Base-by-base conservation (phyloP, 306 rosid species). In the Vicia villosa region DNA sequence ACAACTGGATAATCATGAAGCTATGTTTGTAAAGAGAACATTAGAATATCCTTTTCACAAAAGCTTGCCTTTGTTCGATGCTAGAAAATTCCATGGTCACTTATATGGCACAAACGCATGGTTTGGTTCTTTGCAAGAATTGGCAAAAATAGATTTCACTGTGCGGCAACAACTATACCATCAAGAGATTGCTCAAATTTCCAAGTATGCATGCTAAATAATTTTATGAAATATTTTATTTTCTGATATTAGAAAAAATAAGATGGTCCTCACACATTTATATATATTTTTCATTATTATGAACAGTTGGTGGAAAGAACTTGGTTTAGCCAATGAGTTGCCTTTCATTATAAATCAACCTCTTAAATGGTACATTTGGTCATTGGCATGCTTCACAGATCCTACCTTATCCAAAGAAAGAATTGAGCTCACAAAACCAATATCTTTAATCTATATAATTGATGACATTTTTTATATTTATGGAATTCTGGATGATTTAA, bases 401-500 rank as follows among this genome's bases (percentile, higher is more conserved):
- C 89, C 86, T 20, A 56, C 13, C 38, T 61, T 74, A 16, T 76
- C 93, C 16, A 73, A 85, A 51, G 78, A 85, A 76, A 87, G 96
- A 68, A 4, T 91, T 74, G 88, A 85, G 65, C 88, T 91, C 38
- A 81, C 93, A 70, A 88, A 91, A 63, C 68, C 89, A 54, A 82
- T 91, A 38, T 73, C 96, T 30, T 74, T 91, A 54, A 65, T 91
- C 47, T 88, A 86, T 52, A 41, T 91, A 30, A 67, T 91, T 1
- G 96, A 91, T 65, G 97, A 91, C 51, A 77, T 85, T 66, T 91
- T 76, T 16, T 91, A 91, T 68, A 73, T 88, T 3, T 86, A 85
- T 49, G 92, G 97, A n/a, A 74, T 81, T 1, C 67, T 77, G 2
- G 77, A 85, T 6, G 87, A 91, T 45, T 87, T 89, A 77, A 67